Conservation (phyloP, 192 early-diverging fungal genomes). For the Umbelopsis isabellina region DNA sequence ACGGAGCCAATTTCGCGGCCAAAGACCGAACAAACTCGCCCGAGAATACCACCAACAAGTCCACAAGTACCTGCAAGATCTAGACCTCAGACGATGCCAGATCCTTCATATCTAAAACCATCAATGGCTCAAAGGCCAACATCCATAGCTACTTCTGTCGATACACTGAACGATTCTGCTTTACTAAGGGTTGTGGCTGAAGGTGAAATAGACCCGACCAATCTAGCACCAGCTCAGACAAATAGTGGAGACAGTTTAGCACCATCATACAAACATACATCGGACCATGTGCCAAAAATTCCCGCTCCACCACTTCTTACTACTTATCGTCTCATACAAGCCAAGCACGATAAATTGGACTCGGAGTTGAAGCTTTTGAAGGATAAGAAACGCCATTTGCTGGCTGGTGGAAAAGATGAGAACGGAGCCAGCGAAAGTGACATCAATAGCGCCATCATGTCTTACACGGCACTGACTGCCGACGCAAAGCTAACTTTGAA, state of each 20-base stretch:
- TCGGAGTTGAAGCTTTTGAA: slow-evolving; percentile 38
- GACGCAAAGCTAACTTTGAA: slow-evolving; percentile 58
- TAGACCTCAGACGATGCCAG: background rate
- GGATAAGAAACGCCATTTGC: slow-evolving; percentile 23
- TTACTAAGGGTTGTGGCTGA: slow-evolving; percentile 45
- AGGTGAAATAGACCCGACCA: slow-evolving; percentile 57
- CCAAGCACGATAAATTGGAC: slow-evolving; percentile 47
- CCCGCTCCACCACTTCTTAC: slow-evolving; percentile 58
- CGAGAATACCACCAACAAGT: background rate
- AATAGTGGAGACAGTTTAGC: slow-evolving; percentile 51
- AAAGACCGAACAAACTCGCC: background rate
- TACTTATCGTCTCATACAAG: slow-evolving; percentile 49
- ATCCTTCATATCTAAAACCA: background rate
- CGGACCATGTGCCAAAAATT: slow-evolving; percentile 64
- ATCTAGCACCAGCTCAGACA: slow-evolving; percentile 56
- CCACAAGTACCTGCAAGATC: slow-evolving; percentile 11
- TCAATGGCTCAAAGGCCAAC: background rate
- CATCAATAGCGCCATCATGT: slow-evolving; percentile 48
- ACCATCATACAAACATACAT: slow-evolving; percentile 34
- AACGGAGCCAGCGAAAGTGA: slow-evolving; percentile 38
- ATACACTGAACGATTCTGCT: slow-evolving; percentile 15
- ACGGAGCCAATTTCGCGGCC: background rate
- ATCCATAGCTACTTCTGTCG: background rate
- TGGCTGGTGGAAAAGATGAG: background rate
- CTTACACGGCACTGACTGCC: slow-evolving; percentile 47